phyloP scores from a whole-genome alignment of 2,329 filamentous ascomycete species.

The Penicillium sclerotiorum region DNA sequence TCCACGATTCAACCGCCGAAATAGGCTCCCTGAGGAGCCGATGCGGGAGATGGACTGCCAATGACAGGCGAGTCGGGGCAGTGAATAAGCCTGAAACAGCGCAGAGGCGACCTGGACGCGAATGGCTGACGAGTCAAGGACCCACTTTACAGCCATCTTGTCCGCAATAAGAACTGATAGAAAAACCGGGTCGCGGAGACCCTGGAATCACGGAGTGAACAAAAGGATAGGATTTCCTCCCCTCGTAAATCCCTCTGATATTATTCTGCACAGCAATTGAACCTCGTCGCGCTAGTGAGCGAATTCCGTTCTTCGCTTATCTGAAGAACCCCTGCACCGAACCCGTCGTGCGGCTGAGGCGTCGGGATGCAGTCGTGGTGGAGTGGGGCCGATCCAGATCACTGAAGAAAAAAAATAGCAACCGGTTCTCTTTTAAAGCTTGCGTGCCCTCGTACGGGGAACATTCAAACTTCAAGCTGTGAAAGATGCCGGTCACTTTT shows the following conservation, averaged over 20 bases:
- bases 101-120: not conserved
- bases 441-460: conserved; percentile 1
- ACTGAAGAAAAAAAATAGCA: not conserved
- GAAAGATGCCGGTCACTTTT: conserved; percentile 18
- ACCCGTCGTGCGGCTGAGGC: conserved; percentile 7
- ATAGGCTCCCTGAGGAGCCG: not conserved
- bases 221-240: too few species aligned
- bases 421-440: conserved; percentile 14
- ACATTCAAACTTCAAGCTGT: not conserved
- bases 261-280: too few species aligned
- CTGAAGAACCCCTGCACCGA: not conserved
- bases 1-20: not conserved
- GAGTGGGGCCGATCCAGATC: conserved; percentile 6
- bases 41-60: not conserved
- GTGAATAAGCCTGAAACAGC: conserved; percentile 6
- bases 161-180: not conserved
- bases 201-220: not conserved
- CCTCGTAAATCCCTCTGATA: too few species aligned
- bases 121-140: conserved; percentile 16
- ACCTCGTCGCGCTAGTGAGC: too few species aligned
- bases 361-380: conserved; percentile 6
- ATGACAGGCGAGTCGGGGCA: not conserved
- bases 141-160: conserved; percentile 10
- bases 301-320: too few species aligned
- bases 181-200: not conserved